These are phyloP conservation scores for Fraxinus americana DNA, from an alignment of 257 asterid genomes.

Conservation along the genomic window DNA sequence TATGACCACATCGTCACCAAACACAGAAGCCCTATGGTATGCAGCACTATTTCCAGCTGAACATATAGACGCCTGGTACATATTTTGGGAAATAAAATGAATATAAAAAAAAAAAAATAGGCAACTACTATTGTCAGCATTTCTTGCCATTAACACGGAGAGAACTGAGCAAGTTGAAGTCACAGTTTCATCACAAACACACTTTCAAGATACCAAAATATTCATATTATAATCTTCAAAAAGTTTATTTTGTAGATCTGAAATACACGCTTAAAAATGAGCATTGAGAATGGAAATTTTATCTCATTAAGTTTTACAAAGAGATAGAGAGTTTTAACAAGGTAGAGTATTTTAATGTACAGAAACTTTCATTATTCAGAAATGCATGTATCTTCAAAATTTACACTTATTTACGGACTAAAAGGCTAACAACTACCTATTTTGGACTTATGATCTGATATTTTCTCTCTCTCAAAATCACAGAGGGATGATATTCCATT, in stretches of 20 bases:
- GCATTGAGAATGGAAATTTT: background rate
- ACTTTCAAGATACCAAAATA: conserved; percentile 1
- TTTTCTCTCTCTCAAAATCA: background rate
- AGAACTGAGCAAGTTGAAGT: background rate
- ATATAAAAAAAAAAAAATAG: background rate
- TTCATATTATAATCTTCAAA: background rate
- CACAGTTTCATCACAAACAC: background rate
- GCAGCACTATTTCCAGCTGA: conserved; percentile 95
- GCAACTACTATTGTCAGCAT: background rate
- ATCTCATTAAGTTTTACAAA: background rate
- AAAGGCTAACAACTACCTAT: background rate
- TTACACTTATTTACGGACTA: background rate
- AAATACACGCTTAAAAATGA: background rate
- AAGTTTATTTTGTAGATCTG: background rate
- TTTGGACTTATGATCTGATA: background rate
- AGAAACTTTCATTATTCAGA: too few relatives aligned
- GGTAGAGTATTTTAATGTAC: background rate
- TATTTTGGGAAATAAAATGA: conserved; percentile 18
- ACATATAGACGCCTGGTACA: conserved; percentile 76
- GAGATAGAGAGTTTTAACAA: background rate
- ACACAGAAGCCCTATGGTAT: conserved; percentile 77
- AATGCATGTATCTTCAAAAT: background rate
- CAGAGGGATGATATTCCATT: background rate
- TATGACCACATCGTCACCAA: conserved; percentile 92
- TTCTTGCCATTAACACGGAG: background rate